A percentile compares a stretch with the other conserved stretches of the same genome.
phyloP scores from a whole-genome alignment of 2,329 filamentous ascomycete species.

The Aspergillus terreus region DNA sequence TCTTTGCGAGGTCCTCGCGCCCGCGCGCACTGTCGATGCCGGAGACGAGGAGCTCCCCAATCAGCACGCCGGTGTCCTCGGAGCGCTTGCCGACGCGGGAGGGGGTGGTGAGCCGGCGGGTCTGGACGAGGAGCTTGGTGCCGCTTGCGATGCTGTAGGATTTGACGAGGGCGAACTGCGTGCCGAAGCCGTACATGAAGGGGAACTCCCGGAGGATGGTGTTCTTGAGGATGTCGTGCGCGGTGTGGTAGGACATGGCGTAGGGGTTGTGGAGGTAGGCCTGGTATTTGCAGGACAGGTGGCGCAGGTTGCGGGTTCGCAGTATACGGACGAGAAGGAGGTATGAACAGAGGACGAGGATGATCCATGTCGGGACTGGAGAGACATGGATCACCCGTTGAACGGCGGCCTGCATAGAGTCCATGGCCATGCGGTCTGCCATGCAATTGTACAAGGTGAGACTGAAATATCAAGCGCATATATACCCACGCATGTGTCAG shows the following conservation, averaged over 20 bases:
- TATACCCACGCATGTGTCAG: not conserved
- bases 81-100: constrained; percentile 5
- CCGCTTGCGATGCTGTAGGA: constrained; percentile 8
- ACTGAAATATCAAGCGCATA: not conserved
- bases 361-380: not conserved
- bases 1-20: constrained; percentile 1
- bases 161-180: constrained; percentile 6
- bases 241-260: constrained; percentile 2
- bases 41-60: not conserved
- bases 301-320: not conserved
- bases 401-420: too few relatives aligned
- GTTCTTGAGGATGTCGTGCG: constrained; percentile 2
- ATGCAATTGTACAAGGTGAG: too few relatives aligned
- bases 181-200: constrained; percentile 6
- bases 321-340: not conserved
- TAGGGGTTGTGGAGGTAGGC: constrained; percentile 2
- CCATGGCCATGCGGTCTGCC: too few relatives aligned
- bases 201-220: constrained; percentile 4
- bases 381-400: too few relatives aligned
- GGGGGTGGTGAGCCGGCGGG: constrained; percentile 4
- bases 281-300: not conserved
- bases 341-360: not conserved
- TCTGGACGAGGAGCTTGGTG: constrained; percentile 4
- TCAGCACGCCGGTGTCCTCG: constrained; percentile 4
- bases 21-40: constrained; percentile 2